These are phyloP conservation scores for Punica granatum DNA, from an alignment of 345 rosid species.

Conservation along the genomic window DNA sequence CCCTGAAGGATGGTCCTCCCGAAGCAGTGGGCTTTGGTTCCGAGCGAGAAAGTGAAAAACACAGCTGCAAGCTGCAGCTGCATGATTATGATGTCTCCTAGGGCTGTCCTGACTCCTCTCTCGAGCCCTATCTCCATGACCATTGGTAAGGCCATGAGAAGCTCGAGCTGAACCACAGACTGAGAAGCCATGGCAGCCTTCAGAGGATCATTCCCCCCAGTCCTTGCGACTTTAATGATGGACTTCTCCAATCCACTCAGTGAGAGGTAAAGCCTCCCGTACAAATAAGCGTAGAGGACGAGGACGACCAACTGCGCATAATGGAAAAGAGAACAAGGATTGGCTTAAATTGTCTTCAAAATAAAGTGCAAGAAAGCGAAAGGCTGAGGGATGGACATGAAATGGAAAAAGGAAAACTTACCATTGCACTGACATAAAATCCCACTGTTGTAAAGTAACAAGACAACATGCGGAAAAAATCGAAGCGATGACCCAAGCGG, in stretches of 20 bases:
- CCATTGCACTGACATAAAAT: conserved; percentile 86
- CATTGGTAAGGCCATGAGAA: conserved; percentile 84
- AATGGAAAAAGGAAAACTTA: conserved; percentile 25
- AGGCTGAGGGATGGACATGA: not conserved
- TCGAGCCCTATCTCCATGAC: conserved; percentile 97
- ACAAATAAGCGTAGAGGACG: conserved; percentile 66
- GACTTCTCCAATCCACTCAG: conserved; percentile 87
- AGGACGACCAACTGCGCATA: conserved; percentile 64
- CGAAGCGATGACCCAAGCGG: conserved; percentile 92
- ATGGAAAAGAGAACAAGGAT: conserved; percentile 2
- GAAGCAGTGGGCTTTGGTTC: conserved; percentile 82
- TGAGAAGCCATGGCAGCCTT: conserved; percentile 93
- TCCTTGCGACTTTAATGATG: conserved; percentile 53
- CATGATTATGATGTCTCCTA: conserved; percentile 81
- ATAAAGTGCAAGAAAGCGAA: not conserved
- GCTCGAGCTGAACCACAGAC: conserved; percentile 81
- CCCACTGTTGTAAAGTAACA: conserved; percentile 84
- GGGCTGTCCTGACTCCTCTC: conserved; percentile 87
- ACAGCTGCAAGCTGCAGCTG: conserved; percentile 91
- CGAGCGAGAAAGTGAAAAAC: conserved; percentile 95
- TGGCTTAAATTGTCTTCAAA: not conserved
- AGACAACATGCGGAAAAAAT: conserved; percentile 96
- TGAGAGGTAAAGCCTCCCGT: conserved; percentile 78
- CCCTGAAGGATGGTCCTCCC: conserved; percentile 96
- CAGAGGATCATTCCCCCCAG: conserved; percentile 62